Evolutionary conservation across 2,329 filamentous ascomycete genomes (phyloP).

Genomic region (Xylaria sp.): DNA sequence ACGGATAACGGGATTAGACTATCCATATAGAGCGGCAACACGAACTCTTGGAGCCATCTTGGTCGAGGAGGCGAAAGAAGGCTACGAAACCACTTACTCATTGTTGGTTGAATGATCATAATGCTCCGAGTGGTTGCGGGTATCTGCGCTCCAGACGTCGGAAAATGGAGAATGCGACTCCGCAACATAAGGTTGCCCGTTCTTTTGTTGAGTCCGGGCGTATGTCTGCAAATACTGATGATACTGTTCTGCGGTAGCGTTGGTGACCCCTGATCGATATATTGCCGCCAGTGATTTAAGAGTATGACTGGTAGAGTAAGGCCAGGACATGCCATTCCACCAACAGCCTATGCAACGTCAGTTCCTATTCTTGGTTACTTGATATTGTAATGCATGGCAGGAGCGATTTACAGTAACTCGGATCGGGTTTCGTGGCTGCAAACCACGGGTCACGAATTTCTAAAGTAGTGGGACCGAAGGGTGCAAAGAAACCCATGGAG

Average conservation of each 20-base stretch:
- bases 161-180: constrained; percentile 55
- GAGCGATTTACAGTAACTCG: constrained; percentile 42
- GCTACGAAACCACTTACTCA: constrained; percentile 42
- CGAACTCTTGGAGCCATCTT: no score
- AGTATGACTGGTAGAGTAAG: constrained; percentile 55
- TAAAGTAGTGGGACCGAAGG: constrained; percentile 55
- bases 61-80: neutral
- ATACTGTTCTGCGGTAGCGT: constrained; percentile 53
- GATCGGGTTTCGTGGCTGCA: constrained; percentile 48
- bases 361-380: neutral
- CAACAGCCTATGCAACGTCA: constrained; percentile 50
- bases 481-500: constrained; percentile 50
- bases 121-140: constrained; percentile 54
- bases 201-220: constrained; percentile 53
- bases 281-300: constrained; percentile 54
- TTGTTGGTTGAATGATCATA: constrained; percentile 58
- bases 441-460: constrained; percentile 55
- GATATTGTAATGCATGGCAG: neutral
- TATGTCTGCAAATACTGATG: constrained; percentile 52
- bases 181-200: constrained; percentile 56
- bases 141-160: constrained; percentile 51
- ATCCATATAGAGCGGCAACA: neutral
- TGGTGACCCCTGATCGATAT: constrained; percentile 48
- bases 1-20: neutral
- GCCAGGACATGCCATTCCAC: constrained; percentile 60